Evolutionary conservation across 228 moss, liverwort and hornwort species (phyloP), one percentile per base, ranked within the genome.

Genomic region (Sphagnum fallax): DNA sequence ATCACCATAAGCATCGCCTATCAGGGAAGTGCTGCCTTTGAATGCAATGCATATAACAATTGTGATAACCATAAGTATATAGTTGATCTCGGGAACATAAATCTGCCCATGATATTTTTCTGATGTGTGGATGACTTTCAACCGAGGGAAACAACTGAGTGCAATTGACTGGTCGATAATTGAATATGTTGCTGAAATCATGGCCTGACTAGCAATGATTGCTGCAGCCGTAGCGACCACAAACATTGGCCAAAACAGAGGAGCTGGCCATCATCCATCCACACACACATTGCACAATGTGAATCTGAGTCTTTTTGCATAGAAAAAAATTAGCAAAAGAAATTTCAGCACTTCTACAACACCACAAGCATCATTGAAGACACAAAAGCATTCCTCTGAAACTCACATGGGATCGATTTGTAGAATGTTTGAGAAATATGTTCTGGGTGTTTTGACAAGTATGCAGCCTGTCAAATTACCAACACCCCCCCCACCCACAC

Each of bases 141-240:
- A 87, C 15, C 76, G 83, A 5, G 93, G 93, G 65, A 93, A 93
- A 72, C 93, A 93, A 13, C 90, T 88, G 72, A 93, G 55, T 14
- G 74, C 78, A 74, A 93, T 93, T 2, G 93, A 90, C 70, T 93
- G 90, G 14, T 88, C 90, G n/a, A 93, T 73, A 47, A 93, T 93
- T 70, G 85, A 90, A 73, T 75, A 90, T 52, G 89, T 89, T 53
- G 87, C 88, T 5, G 90, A 86, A 62, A 93, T 93, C 93, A 93
- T 93, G 53, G 93, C 93, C 71, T 93, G 93, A 71, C 93, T 93
- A 57, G 93, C 93, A 67, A 93, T 93, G 12, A 93, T 77, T 16
- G 93, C 93, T 63, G 90, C 93, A 51, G 65, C 80, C 0, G 93
- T 93, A 4, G 90, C 83, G 48, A 93, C 75, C 4, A 67, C 75